These are phyloP conservation scores for Metschnikowia similis DNA, from an alignment of 805 yeast genomes.

Conservation along the genomic window DNA sequence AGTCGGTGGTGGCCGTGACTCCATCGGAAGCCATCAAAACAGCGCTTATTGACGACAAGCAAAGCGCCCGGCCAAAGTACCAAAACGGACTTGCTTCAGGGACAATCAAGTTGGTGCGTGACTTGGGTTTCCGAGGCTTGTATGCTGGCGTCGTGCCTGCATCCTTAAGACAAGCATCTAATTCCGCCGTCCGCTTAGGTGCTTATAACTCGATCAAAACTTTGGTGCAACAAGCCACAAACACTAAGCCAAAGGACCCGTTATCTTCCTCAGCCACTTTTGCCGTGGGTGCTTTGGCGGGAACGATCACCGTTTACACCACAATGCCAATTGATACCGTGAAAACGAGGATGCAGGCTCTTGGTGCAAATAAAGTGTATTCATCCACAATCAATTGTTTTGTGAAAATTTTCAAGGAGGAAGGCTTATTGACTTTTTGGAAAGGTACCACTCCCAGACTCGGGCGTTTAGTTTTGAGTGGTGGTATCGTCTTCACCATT, in stretches of 20 bases:
- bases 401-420: conserved; percentile 70
- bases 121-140: conserved; percentile 77
- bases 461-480: conserved; percentile 87
- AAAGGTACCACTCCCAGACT: conserved; percentile 97
- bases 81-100: conserved; percentile 61
- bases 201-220: conserved; percentile 86
- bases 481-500: conserved; percentile 95
- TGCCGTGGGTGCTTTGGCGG: conserved; percentile 85
- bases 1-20: conserved; percentile 89
- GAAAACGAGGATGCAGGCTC: conserved; percentile 94
- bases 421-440: conserved; percentile 91
- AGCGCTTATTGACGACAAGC: conserved; percentile 91
- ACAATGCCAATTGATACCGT: conserved; percentile 97
- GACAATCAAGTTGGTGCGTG: conserved; percentile 59
- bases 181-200: conserved; percentile 91
- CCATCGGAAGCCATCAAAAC: conserved; percentile 97
- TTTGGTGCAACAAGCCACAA: conserved; percentile 64
- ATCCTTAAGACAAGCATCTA: conserved; percentile 91
- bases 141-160: conserved; percentile 92
- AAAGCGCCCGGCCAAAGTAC: conserved; percentile 70
- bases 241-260: conserved; percentile 66
- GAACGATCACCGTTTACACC: conserved; percentile 81
- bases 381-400: conserved; percentile 80
- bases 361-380: conserved; percentile 71
- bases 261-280: conserved; percentile 77